These are phyloP conservation scores for Entonaema liquescens DNA, from an alignment of 495 filamentous ascomycete genomes.

Conservation along the genomic window DNA sequence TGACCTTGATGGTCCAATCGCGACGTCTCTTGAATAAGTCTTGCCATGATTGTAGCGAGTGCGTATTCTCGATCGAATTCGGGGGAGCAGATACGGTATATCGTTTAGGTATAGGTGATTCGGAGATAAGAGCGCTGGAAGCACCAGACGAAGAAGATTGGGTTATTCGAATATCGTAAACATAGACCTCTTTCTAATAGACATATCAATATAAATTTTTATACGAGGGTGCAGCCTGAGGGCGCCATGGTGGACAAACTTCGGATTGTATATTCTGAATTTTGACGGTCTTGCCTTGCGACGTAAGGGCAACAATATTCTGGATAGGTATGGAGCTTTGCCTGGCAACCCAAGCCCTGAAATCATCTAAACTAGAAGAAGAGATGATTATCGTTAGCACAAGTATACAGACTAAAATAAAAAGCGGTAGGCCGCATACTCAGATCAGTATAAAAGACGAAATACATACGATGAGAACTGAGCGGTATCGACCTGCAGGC, in stretches of 20 bases:
- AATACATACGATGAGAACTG: conserved; percentile 72
- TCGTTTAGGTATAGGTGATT: conserved; percentile 64
- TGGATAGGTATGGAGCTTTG: conserved; percentile 71
- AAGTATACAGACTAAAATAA: conserved; percentile 4
- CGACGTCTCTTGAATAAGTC: conserved; percentile 77
- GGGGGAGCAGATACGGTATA: conserved; percentile 69
- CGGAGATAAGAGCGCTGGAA: conserved; percentile 54
- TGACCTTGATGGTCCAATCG: conserved; percentile 76
- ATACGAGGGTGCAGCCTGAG: neutral
- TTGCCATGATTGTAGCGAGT: conserved; percentile 82
- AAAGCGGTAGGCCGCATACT: conserved; percentile 18
- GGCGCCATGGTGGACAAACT: conserved; percentile 56
- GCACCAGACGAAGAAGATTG: conserved; percentile 54
- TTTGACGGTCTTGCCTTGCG: conserved; percentile 81
- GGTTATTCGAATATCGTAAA: conserved; percentile 80
- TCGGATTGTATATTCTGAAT: conserved; percentile 77
- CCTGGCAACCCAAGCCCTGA: conserved; percentile 76
- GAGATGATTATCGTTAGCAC: conserved; percentile 17
- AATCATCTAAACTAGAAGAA: conserved; percentile 60
- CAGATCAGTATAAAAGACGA: neutral
- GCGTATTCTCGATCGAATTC: conserved; percentile 75
- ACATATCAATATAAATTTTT: neutral
- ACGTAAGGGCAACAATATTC: conserved; percentile 82
- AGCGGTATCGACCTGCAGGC: conserved; percentile 74
- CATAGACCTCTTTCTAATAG: conserved; percentile 79